These are phyloP conservation scores for Fusarium coicis DNA, from an alignment of 2,329 filamentous ascomycete species.

Conservation along the genomic window DNA sequence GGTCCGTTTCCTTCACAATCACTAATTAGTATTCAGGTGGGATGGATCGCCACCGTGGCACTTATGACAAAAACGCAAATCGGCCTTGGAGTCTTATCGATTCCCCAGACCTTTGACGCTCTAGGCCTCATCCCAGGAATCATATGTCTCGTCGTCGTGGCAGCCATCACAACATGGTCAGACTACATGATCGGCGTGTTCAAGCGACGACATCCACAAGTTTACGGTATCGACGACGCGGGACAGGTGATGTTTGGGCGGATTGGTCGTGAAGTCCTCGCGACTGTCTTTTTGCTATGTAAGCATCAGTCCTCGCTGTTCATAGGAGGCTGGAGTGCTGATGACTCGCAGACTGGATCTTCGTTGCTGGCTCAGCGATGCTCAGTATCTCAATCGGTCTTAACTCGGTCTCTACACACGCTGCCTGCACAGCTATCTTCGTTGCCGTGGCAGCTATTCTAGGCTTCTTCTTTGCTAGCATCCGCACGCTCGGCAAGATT, in stretches of 20 bases:
- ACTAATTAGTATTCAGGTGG: conserved; percentile 42
- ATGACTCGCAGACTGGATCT: conserved; percentile 19
- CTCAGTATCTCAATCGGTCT: conserved; percentile 53
- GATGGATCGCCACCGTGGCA: conserved; percentile 56
- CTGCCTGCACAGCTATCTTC: conserved; percentile 53
- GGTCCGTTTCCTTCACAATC: neutral
- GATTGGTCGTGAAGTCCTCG: conserved; percentile 56
- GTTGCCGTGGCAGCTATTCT: conserved; percentile 49
- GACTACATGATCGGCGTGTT: conserved; percentile 59
- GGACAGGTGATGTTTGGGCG: conserved; percentile 61
- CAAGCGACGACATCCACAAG: conserved; percentile 60
- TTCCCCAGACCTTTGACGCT: conserved; percentile 57
- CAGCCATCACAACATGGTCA: conserved; percentile 48
- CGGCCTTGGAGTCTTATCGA: conserved; percentile 59
- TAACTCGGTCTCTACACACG: conserved; percentile 54
- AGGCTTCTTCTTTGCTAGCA: conserved; percentile 47
- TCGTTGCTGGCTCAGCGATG: conserved; percentile 35
- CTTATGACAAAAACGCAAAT: conserved; percentile 61
- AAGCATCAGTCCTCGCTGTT: neutral
- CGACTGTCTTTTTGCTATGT: conserved; percentile 51
- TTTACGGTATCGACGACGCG: conserved; percentile 66
- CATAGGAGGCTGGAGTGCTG: neutral
- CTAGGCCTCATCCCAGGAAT: conserved; percentile 60
- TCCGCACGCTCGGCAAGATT: conserved; percentile 48
- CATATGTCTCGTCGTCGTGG: conserved; percentile 54